phyloP scores from a whole-genome alignment of 371 early-diverging fungal species.

The Cokeromyces recurvatus region DNA sequence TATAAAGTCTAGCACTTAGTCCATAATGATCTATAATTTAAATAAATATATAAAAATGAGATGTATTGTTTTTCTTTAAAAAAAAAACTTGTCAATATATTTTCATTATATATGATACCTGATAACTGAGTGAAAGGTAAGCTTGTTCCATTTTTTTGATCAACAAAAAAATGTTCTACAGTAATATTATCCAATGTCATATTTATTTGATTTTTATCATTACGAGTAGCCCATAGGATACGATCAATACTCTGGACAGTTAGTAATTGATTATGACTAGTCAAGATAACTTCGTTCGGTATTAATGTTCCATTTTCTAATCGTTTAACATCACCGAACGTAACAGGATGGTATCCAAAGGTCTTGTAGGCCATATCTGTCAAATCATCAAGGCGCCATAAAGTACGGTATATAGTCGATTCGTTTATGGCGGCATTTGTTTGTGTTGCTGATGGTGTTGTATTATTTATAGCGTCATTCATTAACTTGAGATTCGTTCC shows the following conservation, averaged over 20 bases:
- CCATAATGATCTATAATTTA: conserved; percentile 37
- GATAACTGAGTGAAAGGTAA: conserved; percentile 47
- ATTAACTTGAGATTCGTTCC: conserved; percentile 29
- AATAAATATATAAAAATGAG: no score
- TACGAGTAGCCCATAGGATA: conserved; percentile 40
- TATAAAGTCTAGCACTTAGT: no score
- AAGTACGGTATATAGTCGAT: no score
- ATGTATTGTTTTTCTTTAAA: no score
- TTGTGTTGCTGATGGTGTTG: not conserved
- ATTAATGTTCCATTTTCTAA: conserved; percentile 33
- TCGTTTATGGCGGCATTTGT: no score
- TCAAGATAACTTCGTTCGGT: conserved; percentile 61
- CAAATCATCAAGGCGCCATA: conserved; percentile 22
- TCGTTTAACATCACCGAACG: conserved; percentile 61
- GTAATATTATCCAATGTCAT: conserved; percentile 17
- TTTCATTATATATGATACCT: conserved; percentile 18
- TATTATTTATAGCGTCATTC: not conserved
- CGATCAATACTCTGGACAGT: conserved; percentile 71
- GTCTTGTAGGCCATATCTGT: conserved; percentile 53
- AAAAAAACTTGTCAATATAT: not conserved
- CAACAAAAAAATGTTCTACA: conserved; percentile 29
- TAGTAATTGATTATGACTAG: conserved; percentile 47
- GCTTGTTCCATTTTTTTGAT: conserved; percentile 18
- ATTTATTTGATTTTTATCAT: conserved; percentile 2
- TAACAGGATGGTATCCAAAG: conserved; percentile 72